phyloP scores from a whole-genome alignment of 495 filamentous ascomycete genomes.

The Lentithecium fluviatile region DNA sequence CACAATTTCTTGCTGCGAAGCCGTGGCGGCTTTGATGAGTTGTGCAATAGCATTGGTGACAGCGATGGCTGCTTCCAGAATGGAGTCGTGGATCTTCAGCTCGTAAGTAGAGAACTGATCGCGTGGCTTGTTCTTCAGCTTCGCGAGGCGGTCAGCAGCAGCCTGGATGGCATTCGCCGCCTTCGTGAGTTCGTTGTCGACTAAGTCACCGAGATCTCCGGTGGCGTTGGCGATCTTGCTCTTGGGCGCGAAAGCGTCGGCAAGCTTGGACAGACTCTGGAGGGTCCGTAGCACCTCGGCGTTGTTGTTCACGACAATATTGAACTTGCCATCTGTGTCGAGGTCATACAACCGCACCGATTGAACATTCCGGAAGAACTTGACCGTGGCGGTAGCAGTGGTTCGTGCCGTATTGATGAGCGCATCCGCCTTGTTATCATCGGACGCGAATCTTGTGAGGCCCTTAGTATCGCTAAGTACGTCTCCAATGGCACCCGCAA shows the following conservation, averaged over 20 bases:
- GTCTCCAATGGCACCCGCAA: conserved; percentile 86
- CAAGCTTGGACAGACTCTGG: conserved; percentile 85
- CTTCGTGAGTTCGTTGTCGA: conserved; percentile 86
- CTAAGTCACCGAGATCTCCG: conserved; percentile 88
- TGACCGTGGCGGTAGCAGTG: conserved; percentile 83
- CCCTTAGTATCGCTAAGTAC: conserved; percentile 96
- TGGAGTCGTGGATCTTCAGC: conserved; percentile 88
- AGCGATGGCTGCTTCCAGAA: conserved; percentile 89
- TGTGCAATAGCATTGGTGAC: conserved; percentile 96
- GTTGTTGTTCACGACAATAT: conserved; percentile 95
- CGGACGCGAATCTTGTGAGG: conserved; percentile 86
- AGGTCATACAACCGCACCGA: conserved; percentile 91
- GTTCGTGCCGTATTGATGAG: conserved; percentile 76
- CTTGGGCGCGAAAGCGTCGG: conserved; percentile 84
- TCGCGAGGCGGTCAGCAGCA: conserved; percentile 80
- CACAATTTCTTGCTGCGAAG: conserved; percentile 96
- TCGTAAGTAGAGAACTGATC: conserved; percentile 97
- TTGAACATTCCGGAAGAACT: conserved; percentile 91
- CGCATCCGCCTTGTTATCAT: conserved; percentile 88
- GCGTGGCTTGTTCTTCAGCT: conserved; percentile 88
- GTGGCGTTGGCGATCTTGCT: conserved; percentile 71
- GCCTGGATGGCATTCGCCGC: conserved; percentile 96
- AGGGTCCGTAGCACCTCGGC: conserved; percentile 89
- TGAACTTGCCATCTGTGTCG: conserved; percentile 83
- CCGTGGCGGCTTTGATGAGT: conserved; percentile 93